Percentiles rank a stretch among this genome's conserved stretches.
These are phyloP conservation scores for Micractinium sp. DNA, from an alignment of 139 green algal genomes.

Conservation along the genomic window DNA sequence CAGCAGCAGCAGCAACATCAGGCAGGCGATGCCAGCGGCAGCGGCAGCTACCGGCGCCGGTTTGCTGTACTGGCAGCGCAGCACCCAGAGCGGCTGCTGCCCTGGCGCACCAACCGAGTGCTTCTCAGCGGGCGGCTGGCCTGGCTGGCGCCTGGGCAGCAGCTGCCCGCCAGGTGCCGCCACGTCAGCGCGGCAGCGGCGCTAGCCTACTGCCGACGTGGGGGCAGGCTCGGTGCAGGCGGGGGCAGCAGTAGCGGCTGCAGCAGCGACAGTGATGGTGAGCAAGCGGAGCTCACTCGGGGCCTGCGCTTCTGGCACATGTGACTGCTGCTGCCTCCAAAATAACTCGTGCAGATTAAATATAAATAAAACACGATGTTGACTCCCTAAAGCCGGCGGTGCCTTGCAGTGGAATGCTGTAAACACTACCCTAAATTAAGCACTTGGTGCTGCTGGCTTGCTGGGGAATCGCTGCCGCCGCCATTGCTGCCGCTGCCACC, in stretches of 20 bases:
- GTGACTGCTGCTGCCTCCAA: no score
- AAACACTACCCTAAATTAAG: not conserved
- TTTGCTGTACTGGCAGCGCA: not conserved
- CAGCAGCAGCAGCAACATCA: not conserved
- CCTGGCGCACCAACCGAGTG: slow-evolving; percentile 18
- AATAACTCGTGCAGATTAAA: no score
- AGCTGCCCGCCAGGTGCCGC: not conserved
- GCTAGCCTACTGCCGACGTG: not conserved
- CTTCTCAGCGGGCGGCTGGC: not conserved
- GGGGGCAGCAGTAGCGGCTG: not conserved
- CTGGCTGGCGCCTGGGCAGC: not conserved
- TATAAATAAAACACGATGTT: no score
- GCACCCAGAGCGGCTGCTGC: slow-evolving; percentile 16
- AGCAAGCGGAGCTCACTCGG: no score
- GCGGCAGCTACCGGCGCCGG: not conserved
- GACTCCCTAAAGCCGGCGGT: no score
- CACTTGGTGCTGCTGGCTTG: not conserved
- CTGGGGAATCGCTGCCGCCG: not conserved
- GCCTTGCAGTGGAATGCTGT: no score
- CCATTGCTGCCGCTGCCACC: no score
- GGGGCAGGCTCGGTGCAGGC: not conserved
- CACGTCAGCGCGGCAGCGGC: not conserved
- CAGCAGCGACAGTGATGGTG: not conserved
- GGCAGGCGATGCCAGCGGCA: not conserved
- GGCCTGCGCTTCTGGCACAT: slow-evolving; percentile 16